phyloP scores from a whole-genome alignment of 2,329 filamentous ascomycete genomes.

The Drechmeria coniospora region DNA sequence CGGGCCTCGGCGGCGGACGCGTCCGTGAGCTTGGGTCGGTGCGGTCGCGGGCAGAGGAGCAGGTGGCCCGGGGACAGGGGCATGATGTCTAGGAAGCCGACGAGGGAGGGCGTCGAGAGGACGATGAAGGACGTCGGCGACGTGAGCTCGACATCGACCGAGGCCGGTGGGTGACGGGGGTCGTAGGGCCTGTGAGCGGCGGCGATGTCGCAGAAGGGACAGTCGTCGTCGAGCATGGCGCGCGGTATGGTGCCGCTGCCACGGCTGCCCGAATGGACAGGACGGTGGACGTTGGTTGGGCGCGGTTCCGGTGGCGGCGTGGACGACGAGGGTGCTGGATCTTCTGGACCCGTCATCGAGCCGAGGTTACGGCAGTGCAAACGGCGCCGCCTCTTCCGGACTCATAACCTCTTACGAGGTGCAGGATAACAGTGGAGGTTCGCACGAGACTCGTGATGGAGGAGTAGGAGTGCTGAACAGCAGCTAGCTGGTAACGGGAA shows the following conservation, averaged over 20 bases:
- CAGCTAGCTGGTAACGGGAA: too few relatives aligned
- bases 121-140: conserved; percentile 45
- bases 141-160: conserved; percentile 17
- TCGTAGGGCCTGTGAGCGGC: conserved; percentile 31
- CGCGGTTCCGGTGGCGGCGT: neutral
- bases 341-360: too few relatives aligned
- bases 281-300: too few relatives aligned
- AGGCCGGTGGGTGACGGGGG: conserved; percentile 25
- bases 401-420: too few relatives aligned
- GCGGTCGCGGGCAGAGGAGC: conserved; percentile 61
- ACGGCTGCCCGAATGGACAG: neutral
- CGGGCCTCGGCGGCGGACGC: conserved; percentile 46
- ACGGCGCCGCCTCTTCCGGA: too few relatives aligned
- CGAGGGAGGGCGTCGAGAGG: conserved; percentile 58
- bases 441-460: too few relatives aligned
- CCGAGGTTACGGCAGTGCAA: too few relatives aligned
- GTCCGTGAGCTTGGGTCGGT: conserved; percentile 65
- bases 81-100: conserved; percentile 89
- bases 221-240: conserved; percentile 25
- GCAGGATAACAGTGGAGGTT: too few relatives aligned
- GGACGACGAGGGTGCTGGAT: neutral
- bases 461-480: too few relatives aligned
- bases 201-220: conserved; percentile 50
- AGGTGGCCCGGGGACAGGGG: conserved; percentile 74
- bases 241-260: neutral